These are phyloP conservation scores for Lodderomyces margitis DNA, from an alignment of 1,139 yeast genomes.

Conservation along the genomic window DNA sequence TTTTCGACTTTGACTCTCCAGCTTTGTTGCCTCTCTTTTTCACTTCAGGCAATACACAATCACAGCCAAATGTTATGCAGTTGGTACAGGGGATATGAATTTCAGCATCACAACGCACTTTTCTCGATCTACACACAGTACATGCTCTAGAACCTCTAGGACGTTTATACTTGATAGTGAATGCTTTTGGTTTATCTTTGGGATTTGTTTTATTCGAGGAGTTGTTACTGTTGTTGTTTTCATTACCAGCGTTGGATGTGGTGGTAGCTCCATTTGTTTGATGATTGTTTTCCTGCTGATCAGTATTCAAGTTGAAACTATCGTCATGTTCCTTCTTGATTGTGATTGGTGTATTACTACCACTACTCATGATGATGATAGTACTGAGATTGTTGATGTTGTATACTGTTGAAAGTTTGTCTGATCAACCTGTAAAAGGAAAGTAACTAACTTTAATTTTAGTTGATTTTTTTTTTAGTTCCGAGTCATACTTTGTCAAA, in stretches of 20 bases:
- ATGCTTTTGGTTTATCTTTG: slow-evolving; percentile 45
- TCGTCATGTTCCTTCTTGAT: neutral
- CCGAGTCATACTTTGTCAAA: too few relatives aligned
- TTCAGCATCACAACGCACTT: slow-evolving; percentile 68
- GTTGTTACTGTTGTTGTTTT: neutral
- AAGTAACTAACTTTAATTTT: too few relatives aligned
- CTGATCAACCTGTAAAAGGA: too few relatives aligned
- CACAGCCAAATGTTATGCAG: slow-evolving; percentile 75
- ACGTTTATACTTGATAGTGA: slow-evolving; percentile 49
- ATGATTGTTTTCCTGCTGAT: neutral
- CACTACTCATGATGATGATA: neutral
- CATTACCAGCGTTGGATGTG: neutral
- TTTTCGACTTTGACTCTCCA: slow-evolving; percentile 24
- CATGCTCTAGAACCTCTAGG: slow-evolving; percentile 56
- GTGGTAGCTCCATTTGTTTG: neutral
- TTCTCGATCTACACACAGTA: slow-evolving; percentile 63
- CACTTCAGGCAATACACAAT: slow-evolving; percentile 63
- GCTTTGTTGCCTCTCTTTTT: slow-evolving; percentile 42
- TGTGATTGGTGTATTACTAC: neutral
- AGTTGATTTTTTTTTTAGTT: too few relatives aligned
- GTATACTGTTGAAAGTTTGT: too few relatives aligned
- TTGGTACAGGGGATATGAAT: slow-evolving; percentile 76
- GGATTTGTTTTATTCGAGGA: neutral
- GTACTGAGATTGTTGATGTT: neutral
- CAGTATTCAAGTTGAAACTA: neutral